Percentiles rank a stretch among this genome's conserved stretches.
phyloP scores from a whole-genome alignment of 2,329 filamentous ascomycete genomes.

The Capronia coronata region DNA sequence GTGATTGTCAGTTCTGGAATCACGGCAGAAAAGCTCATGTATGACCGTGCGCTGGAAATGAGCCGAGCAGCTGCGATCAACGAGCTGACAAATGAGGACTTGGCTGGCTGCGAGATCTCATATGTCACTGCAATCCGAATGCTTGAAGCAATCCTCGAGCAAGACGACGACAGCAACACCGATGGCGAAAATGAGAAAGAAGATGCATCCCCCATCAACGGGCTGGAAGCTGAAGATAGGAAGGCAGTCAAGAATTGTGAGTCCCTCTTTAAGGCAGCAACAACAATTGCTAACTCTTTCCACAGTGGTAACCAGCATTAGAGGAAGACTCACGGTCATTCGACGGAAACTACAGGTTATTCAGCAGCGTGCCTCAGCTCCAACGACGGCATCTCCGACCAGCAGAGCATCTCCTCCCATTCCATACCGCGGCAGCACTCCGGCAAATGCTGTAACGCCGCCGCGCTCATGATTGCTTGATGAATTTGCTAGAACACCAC shows the following conservation, averaged over 20 bases:
- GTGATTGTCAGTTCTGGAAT: slow-evolving; percentile 81
- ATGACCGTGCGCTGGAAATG: slow-evolving; percentile 95
- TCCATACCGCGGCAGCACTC: slow-evolving; percentile 21
- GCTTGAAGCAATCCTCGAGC: slow-evolving; percentile 89
- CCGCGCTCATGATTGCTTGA: slow-evolving; percentile 16
- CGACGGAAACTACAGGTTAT: slow-evolving; percentile 46
- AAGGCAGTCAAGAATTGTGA: slow-evolving; percentile 46
- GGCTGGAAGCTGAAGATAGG: slow-evolving; percentile 42
- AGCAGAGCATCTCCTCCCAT: slow-evolving; percentile 25
- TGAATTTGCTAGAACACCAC: slow-evolving; percentile 1
- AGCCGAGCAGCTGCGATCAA: slow-evolving; percentile 89
- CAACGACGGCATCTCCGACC: slow-evolving; percentile 29
- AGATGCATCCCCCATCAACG: slow-evolving; percentile 38
- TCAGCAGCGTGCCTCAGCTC: slow-evolving; percentile 41
- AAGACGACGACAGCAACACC: slow-evolving; percentile 52
- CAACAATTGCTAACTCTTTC: slow-evolving; percentile 27
- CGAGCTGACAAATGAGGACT: slow-evolving; percentile 85
- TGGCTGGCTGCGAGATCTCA: slow-evolving; percentile 80
- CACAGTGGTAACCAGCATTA: slow-evolving; percentile 46
- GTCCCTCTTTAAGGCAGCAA: slow-evolving; percentile 26
- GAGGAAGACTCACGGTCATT: slow-evolving; percentile 41
- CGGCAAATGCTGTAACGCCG: slow-evolving; percentile 15
- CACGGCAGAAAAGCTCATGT: slow-evolving; percentile 96
- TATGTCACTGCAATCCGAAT: slow-evolving; percentile 91
- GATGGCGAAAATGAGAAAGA: slow-evolving; percentile 30